phyloP scores from a whole-genome alignment of 2,329 filamentous ascomycete genomes.

The Xylariaceae sp. region DNA sequence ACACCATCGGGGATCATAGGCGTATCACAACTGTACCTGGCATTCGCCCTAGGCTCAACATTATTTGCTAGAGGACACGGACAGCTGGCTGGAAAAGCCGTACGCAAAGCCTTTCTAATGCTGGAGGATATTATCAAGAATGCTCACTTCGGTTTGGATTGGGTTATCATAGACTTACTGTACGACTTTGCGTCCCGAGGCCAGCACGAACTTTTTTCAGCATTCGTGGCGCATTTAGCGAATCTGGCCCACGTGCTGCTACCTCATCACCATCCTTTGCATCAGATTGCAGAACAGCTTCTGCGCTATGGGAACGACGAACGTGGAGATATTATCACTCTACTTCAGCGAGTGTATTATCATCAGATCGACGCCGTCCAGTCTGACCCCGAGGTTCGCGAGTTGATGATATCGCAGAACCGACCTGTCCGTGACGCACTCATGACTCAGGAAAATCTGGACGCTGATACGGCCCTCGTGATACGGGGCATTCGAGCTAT shows the following conservation, averaged over 20 bases:
- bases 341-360: slow-evolving; percentile 4
- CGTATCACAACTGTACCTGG: slow-evolving; percentile 8
- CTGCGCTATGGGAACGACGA: background rate
- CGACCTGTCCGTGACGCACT: background rate
- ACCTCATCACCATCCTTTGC: background rate
- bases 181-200: slow-evolving; percentile 5
- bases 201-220: background rate
- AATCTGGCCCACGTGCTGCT: background rate
- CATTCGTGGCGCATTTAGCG: background rate
- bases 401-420: background rate
- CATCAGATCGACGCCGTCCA: slow-evolving; percentile 1
- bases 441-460: background rate
- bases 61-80: slow-evolving; percentile 1
- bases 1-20: background rate
- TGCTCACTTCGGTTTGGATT: slow-evolving; percentile 2
- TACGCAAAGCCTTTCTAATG: slow-evolving; percentile 9
- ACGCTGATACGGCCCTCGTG: background rate
- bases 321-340: slow-evolving; percentile 1
- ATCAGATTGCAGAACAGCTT: background rate
- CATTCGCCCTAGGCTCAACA: slow-evolving; percentile 1
- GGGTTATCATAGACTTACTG: slow-evolving; percentile 5
- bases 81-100: slow-evolving; percentile 10
- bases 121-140: slow-evolving; percentile 2
- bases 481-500: background rate
- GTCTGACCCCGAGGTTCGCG: background rate